Conservation (phyloP, 352 stramenopile genomes). For the Achlya hypogyna region DNA sequence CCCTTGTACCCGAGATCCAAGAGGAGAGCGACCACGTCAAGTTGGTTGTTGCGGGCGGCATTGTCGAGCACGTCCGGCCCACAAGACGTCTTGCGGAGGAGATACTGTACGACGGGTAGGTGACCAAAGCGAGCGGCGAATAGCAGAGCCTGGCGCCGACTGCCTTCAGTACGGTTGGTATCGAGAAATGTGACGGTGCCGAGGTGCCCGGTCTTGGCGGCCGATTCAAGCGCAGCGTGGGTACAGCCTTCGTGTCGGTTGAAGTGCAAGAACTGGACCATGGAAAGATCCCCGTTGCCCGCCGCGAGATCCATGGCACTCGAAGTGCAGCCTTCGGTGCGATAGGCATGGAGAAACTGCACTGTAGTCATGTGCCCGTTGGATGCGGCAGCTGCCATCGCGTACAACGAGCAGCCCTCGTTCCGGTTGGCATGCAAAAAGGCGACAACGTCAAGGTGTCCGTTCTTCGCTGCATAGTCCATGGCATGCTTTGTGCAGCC, state of each 20-base stretch:
- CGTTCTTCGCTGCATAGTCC: slow-evolving; percentile 3
- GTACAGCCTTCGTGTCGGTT: slow-evolving; percentile 32
- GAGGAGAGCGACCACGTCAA: not conserved
- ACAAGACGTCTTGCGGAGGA: not conserved
- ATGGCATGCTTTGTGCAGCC: not conserved
- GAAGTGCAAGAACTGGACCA: slow-evolving; percentile 35
- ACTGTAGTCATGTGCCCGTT: slow-evolving; percentile 20
- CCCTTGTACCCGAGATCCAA: not conserved
- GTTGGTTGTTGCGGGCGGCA: not conserved
- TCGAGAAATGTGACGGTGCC: not conserved
- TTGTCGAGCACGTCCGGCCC: not conserved
- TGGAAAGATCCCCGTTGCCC: slow-evolving; percentile 26
- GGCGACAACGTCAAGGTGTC: not conserved
- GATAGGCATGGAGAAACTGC: slow-evolving; percentile 22
- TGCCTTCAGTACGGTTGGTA: not conserved
- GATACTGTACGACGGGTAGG: not conserved
- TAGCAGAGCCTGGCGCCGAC: not conserved
- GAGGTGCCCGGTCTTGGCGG: slow-evolving; percentile 16
- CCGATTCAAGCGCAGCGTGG: slow-evolving; percentile 23
- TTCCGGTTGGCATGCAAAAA: not conserved
- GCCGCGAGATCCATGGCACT: slow-evolving; percentile 26
- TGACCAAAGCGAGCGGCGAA: not conserved
- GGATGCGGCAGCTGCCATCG: slow-evolving; percentile 21
- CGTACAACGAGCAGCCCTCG: not conserved
- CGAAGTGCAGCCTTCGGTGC: slow-evolving; percentile 14